Conservation (phyloP, 495 filamentous ascomycete genomes). For the Oidiodendron maius region DNA sequence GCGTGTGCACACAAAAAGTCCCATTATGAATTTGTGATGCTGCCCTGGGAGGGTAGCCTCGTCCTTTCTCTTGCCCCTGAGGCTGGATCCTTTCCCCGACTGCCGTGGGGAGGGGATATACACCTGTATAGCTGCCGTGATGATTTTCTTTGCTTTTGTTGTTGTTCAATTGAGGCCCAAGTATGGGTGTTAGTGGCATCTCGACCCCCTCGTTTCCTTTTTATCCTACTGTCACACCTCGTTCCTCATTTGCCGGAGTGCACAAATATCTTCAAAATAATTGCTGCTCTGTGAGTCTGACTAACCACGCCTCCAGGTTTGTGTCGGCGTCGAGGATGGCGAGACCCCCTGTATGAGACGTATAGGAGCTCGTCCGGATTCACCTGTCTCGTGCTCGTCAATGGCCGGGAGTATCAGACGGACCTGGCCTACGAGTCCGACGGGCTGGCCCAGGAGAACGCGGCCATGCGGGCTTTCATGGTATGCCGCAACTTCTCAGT, state of each 20-base stretch:
- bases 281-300: conserved; percentile 39
- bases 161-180: conserved; percentile 4
- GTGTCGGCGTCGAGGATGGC: conserved; percentile 93
- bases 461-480: conserved; percentile 94
- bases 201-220: conserved; percentile 3
- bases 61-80: conserved; percentile 11
- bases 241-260: conserved; percentile 3
- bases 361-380: conserved; percentile 68
- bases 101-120: conserved; percentile 12
- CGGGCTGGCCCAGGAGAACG: conserved; percentile 82
- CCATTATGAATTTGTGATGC: conserved; percentile 9
- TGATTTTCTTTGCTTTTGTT: conserved; percentile 2
- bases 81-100: conserved; percentile 5
- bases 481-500: conserved; percentile 98
- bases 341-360: conserved; percentile 83
- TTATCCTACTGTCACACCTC: too few relatives aligned
- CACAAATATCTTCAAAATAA: conserved; percentile 21
- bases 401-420: conserved; percentile 93
- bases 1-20: conserved; percentile 4
- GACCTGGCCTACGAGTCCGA: conserved; percentile 78
- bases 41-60: conserved; percentile 8
- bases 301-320: too few relatives aligned
- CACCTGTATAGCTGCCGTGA: conserved; percentile 1
- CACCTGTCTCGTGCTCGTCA: conserved; percentile 89
- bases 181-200: conserved; percentile 13